Conservation (phyloP, 495 filamentous ascomycete genomes). For the Oidiodendron maius region DNA sequence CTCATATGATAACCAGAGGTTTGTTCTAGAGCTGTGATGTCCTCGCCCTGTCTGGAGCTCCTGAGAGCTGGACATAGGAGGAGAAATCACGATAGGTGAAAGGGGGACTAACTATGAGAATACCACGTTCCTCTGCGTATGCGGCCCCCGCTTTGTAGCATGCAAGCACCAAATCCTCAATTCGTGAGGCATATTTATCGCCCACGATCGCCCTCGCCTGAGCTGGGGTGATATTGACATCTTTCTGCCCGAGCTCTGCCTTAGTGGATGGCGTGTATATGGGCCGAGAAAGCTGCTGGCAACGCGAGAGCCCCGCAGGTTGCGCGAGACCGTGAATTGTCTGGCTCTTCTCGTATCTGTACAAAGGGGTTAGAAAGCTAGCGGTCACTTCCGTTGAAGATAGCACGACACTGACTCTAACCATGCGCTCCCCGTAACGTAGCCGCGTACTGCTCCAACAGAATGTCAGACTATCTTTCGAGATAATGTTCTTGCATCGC, state of each 20-base stretch:
- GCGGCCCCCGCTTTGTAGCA: conserved; percentile 67
- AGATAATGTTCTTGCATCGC: conserved; percentile 1
- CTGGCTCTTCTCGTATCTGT: conserved; percentile 48
- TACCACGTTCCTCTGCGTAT: conserved; percentile 69
- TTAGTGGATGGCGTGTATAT: conserved; percentile 92
- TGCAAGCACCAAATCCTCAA: conserved; percentile 62
- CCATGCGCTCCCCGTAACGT: conserved; percentile 91
- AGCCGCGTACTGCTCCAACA: conserved; percentile 60
- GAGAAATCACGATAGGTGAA: conserved; percentile 3
- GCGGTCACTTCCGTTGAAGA: conserved; percentile 1
- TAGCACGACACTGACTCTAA: conserved; percentile 37
- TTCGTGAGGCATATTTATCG: conserved; percentile 57
- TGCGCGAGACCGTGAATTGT: conserved; percentile 75
- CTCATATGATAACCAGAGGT: conserved; percentile 52
- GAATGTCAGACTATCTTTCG: conserved; percentile 23
- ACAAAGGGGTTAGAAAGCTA: conserved; percentile 21
- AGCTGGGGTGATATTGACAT: conserved; percentile 83
- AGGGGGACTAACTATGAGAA: conserved; percentile 54
- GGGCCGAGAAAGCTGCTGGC: conserved; percentile 61
- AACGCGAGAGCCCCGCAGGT: conserved; percentile 62
- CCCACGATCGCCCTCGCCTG: conserved; percentile 65
- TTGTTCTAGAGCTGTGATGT: conserved; percentile 52
- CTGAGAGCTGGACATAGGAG: conserved; percentile 3
- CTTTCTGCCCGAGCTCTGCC: conserved; percentile 72
- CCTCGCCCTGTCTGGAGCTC: conserved; percentile 1